Conservation (phyloP, 108 stramenopile genomes). For the Stephanodiscus triporus region DNA sequence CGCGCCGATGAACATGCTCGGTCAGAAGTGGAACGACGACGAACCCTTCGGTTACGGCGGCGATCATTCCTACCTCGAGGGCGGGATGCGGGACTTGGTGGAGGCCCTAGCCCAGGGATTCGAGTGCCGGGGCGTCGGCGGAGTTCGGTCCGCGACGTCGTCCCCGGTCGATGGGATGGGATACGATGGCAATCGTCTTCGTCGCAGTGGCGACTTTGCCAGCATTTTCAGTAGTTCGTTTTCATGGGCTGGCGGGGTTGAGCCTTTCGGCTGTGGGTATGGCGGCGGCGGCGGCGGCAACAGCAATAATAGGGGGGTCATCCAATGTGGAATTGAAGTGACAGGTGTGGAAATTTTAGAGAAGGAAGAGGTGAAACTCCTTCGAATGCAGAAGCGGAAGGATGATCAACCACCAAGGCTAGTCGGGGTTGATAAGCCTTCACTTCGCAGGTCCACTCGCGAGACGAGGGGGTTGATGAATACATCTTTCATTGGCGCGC, state of each 20-base stretch:
- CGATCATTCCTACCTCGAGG: conserved; percentile 85
- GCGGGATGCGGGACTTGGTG: conserved; percentile 77
- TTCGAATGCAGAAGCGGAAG: conserved; percentile 5
- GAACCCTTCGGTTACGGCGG: conserved; percentile 92
- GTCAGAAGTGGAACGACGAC: conserved; percentile 92
- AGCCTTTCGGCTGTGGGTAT: not conserved
- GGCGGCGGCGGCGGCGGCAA: not conserved
- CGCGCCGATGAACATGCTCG: conserved; percentile 70
- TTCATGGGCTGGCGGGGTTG: not conserved
- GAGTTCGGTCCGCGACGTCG: conserved; percentile 8
- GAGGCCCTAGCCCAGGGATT: conserved; percentile 76
- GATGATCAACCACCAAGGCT: not conserved
- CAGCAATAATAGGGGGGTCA: conserved; percentile 22
- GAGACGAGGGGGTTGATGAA: conserved; percentile 35
- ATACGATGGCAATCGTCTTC: not conserved
- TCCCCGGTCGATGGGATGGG: not conserved
- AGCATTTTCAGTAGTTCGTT: conserved; percentile 16
- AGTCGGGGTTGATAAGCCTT: conserved; percentile 2
- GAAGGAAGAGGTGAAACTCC: conserved; percentile 41
- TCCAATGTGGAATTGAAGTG: conserved; percentile 56
- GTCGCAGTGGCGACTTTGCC: conserved; percentile 45
- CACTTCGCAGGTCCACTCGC: conserved; percentile 36
- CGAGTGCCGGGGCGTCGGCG: conserved; percentile 58
- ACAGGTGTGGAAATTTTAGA: conserved; percentile 45
- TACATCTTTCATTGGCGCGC: conserved; percentile 12